Percentiles rank a stretch among this genome's conserved stretches.
Evolutionary conservation across 257 asterid genomes (phyloP).

Genomic region (Jaltomata sinuosa): DNA sequence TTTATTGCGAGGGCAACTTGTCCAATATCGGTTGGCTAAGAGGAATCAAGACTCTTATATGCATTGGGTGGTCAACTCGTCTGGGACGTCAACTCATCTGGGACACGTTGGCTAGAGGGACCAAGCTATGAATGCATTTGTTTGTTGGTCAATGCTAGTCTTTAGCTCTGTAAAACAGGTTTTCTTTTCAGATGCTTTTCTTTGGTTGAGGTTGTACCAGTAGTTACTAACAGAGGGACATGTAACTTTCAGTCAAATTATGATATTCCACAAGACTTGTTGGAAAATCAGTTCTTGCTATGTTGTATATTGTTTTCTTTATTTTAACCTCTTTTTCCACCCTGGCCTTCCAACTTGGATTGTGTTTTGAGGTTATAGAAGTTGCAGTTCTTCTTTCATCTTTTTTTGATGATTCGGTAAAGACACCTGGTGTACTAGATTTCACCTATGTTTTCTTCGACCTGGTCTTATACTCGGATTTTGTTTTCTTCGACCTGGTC

Average conservation of each 20-base stretch:
- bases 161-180: not conserved
- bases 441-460: not conserved
- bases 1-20: not conserved
- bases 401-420: not conserved
- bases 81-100: no score
- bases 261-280: not conserved
- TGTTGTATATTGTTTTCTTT: not conserved
- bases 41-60: not conserved
- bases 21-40: not conserved
- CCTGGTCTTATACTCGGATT: no score
- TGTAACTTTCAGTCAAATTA: not conserved
- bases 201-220: not conserved
- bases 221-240: not conserved
- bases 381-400: not conserved
- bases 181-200: not conserved
- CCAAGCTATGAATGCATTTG: not conserved
- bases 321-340: not conserved
- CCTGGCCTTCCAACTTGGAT: not conserved
- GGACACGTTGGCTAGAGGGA: not conserved
- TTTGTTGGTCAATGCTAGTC: not conserved
- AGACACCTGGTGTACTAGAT: not conserved
- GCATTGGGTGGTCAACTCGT: not conserved
- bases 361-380: not conserved
- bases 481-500: no score
- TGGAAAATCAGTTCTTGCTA: no score